Base-by-base conservation (phyloP, 805 yeast genomes). In the Nakazawaea pomicola region DNA sequence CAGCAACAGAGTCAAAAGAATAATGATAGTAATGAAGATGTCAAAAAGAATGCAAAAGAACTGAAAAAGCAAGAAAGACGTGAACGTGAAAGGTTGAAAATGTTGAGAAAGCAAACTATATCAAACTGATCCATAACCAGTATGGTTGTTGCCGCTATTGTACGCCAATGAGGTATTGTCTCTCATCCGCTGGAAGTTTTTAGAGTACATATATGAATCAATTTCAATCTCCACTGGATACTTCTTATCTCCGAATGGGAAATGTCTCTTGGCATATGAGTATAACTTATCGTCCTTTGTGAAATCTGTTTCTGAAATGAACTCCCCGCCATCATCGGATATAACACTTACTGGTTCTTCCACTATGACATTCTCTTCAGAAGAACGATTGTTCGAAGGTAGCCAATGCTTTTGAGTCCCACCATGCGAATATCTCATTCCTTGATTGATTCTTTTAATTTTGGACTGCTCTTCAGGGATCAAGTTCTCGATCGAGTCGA, bases 341-440 rank as follows among this genome's bases (percentile, higher is more conserved):
- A n/a, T n/a, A n/a, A n/a, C n/a, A n/a, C n/a, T n/a, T n/a, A n/a
- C n/a, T n/a, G n/a, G n/a, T n/a, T n/a, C n/a, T n/a, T n/a, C n/a
- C n/a, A n/a, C n/a, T n/a, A n/a, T n/a, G n/a, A n/a, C n/a, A n/a
- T n/a, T n/a, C n/a, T n/a, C n/a, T n/a, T n/a, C n/a, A n/a, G n/a
- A n/a, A n/a, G n/a, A n/a, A n/a, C n/a, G n/a, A n/a, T n/a, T 6
- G 16, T 21, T 17, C 29, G 28, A 10, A 4, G 44, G 57, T 3
- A 90, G 64, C 98, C 98, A 93, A 58, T 89, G 89, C 49, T 83
- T 86, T 10, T 76, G 77, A 35, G 75, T 72, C 0, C 97, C 97
- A 31, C 85, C 83, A 38, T 79, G 74, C 21, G 79, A 76, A 57
- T 86, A 88, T 33, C 99, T 62, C 42, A 90, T 59, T 0, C 99